Base-by-base conservation (phyloP, 371 early-diverging fungal genomes). In the Thermomucor indicae-seudaticae region DNA sequence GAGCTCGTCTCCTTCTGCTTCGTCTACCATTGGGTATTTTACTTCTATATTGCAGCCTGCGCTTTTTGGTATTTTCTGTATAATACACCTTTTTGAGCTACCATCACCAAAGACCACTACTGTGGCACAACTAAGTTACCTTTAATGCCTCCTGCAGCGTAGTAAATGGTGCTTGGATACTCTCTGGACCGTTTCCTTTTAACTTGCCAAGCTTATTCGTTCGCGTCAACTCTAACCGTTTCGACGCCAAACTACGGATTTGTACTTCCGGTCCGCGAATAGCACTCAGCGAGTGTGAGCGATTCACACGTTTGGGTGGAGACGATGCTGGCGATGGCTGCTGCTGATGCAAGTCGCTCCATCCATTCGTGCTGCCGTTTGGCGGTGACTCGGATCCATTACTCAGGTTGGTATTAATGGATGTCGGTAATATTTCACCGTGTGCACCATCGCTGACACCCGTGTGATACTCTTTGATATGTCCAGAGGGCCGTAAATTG, bases 31-130 rank as follows among this genome's bases (percentile, higher is more conserved):
- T 0, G 98, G 97, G 58, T 98, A 97, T 67, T 99, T 99, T 57
- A 98, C 83, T 67, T 99, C 99, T 48, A 99, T 88, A 55, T 98
- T 96, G 57, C 96, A 93, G 6, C 95, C 97, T 10, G 90, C 80
- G 5, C 73, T 51, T 11, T 69, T 62, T 0, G 96, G 95, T 6
- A 93, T 88, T 19, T 75, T 72, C 78, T 79, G 51, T 43, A 24
- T 41, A 11, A 46, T 44, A 16, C 22, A 16, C 32, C 19, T 53
- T 20, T 28, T 8, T 28, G 3, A 39, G 23, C 50, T 29, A 12
- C 28, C 30, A 34, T 23, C 14, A 5, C 17, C 30, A n/a, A n/a
- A n/a, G n/a, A n/a, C n/a, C n/a, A n/a, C n/a, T n/a, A n/a, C n/a
- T n/a, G n/a, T n/a, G n/a, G n/a, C n/a, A n/a, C n/a, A n/a, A n/a